phyloP scores from a whole-genome alignment of 768 basidiomycete species.

The Dioszegia aurantiaca region DNA sequence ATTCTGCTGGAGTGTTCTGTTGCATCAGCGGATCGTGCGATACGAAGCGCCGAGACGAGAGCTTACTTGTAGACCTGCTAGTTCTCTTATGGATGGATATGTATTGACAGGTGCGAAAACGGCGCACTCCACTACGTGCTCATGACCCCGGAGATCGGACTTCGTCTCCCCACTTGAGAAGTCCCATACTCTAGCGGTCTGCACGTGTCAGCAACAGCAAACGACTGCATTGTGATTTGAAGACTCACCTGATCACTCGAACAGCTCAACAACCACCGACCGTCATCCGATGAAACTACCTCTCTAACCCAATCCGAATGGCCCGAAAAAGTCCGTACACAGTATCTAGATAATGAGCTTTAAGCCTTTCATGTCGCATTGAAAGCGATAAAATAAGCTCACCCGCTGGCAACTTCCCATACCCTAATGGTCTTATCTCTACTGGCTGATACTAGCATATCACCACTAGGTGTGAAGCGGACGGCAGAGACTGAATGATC shows the following conservation, averaged over 20 bases:
- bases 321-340: conserved; percentile 69
- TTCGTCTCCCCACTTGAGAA: conserved; percentile 70
- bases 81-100: conserved; percentile 71
- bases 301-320: conserved; percentile 82
- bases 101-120: conserved; percentile 75
- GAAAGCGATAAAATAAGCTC: conserved; percentile 50
- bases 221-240: too few relatives aligned
- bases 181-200: conserved; percentile 80
- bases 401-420: conserved; percentile 85
- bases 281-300: conserved; percentile 60
- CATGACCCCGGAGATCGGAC: conserved; percentile 79
- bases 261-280: conserved; percentile 70
- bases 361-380: neutral
- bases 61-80: conserved; percentile 69
- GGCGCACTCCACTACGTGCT: conserved; percentile 77
- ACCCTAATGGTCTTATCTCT: conserved; percentile 80
- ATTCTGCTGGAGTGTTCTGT: conserved; percentile 29
- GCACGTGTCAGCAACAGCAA: conserved; percentile 14
- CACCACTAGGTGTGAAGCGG: conserved; percentile 79
- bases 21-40: neutral
- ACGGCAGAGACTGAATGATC: conserved; percentile 87
- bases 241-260: conserved; percentile 78
- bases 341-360: conserved; percentile 57
- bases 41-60: neutral
- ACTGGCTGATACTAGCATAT: conserved; percentile 78